These are phyloP conservation scores for Mycosphaerella arachidis DNA, from an alignment of 2,329 filamentous ascomycete species.

Conservation along the genomic window DNA sequence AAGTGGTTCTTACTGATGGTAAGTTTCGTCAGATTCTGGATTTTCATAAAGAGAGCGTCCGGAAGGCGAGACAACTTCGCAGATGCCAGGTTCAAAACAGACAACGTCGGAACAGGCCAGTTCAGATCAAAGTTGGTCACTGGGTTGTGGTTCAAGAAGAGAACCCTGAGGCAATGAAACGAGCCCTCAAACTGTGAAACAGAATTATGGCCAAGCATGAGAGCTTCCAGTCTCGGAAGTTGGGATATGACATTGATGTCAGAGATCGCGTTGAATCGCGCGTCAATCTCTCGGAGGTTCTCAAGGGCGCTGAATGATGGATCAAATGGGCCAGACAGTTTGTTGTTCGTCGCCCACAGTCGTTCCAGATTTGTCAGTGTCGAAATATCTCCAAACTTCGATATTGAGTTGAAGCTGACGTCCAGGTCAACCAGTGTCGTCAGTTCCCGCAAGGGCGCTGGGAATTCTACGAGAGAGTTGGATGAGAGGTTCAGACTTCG, in stretches of 20 bases:
- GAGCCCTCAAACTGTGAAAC: slow-evolving; percentile 84
- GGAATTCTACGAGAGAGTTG: slow-evolving; percentile 82
- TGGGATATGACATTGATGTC: slow-evolving; percentile 83
- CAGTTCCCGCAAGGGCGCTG: slow-evolving; percentile 76
- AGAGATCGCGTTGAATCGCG: slow-evolving; percentile 85
- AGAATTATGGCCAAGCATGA: slow-evolving; percentile 87
- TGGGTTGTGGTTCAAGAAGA: slow-evolving; percentile 91
- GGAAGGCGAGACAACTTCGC: slow-evolving; percentile 84
- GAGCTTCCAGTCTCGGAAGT: slow-evolving; percentile 78
- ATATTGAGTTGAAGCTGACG: slow-evolving; percentile 92
- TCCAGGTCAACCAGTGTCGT: slow-evolving; percentile 85
- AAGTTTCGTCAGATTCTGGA: slow-evolving; percentile 80
- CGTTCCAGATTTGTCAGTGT: slow-evolving; percentile 75
- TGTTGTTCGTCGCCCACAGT: slow-evolving; percentile 94
- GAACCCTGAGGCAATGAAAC: slow-evolving; percentile 77
- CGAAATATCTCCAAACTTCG: slow-evolving; percentile 72
- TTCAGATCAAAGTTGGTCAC: slow-evolving; percentile 88
- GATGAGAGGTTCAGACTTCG: slow-evolving; percentile 88
- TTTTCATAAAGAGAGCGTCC: slow-evolving; percentile 80
- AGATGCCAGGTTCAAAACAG: slow-evolving; percentile 81
- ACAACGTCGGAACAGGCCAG: slow-evolving; percentile 71
- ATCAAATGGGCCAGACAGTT: slow-evolving; percentile 70
- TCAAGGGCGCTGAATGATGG: slow-evolving; percentile 63
- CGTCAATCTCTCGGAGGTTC: slow-evolving; percentile 83
- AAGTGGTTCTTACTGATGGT: slow-evolving; percentile 95